Conservation (phyloP, 2,329 filamentous ascomycete genomes). For the Monosporascus sp. region DNA sequence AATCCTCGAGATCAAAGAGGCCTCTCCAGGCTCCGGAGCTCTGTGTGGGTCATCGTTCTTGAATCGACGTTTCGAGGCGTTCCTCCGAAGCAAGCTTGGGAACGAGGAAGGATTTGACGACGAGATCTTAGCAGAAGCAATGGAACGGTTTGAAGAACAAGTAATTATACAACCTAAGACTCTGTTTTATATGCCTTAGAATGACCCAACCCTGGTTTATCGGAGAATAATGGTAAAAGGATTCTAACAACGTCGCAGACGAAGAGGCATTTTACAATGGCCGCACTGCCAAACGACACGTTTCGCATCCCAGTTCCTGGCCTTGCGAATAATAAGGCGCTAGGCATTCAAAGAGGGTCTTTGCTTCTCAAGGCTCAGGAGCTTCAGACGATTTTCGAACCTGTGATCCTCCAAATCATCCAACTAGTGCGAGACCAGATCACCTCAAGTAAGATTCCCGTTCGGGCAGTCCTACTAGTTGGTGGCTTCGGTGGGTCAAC, state of each 20-base stretch:
- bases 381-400: constrained; percentile 38
- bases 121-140: constrained; percentile 33
- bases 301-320: constrained; percentile 32
- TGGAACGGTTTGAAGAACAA: constrained; percentile 40
- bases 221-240: neutral
- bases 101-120: constrained; percentile 38
- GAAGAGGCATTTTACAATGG: constrained; percentile 32
- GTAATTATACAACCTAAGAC: constrained; percentile 7
- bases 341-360: constrained; percentile 30
- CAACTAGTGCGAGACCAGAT: constrained; percentile 40
- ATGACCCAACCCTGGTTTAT: neutral
- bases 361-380: constrained; percentile 33
- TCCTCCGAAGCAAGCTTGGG: constrained; percentile 37
- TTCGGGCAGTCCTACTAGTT: constrained; percentile 42
- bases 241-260: constrained; percentile 15
- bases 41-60: constrained; percentile 41
- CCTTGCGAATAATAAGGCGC: constrained; percentile 30
- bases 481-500: constrained; percentile 44
- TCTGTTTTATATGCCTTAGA: neutral
- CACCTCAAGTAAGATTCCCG: constrained; percentile 32
- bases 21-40: constrained; percentile 42
- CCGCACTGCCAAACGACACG: constrained; percentile 30
- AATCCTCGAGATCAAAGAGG: constrained; percentile 42
- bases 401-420: constrained; percentile 38
- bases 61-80: constrained; percentile 44